Conservation (phyloP, 805 yeast genomes). For the Lachancea kluyveri region DNA sequence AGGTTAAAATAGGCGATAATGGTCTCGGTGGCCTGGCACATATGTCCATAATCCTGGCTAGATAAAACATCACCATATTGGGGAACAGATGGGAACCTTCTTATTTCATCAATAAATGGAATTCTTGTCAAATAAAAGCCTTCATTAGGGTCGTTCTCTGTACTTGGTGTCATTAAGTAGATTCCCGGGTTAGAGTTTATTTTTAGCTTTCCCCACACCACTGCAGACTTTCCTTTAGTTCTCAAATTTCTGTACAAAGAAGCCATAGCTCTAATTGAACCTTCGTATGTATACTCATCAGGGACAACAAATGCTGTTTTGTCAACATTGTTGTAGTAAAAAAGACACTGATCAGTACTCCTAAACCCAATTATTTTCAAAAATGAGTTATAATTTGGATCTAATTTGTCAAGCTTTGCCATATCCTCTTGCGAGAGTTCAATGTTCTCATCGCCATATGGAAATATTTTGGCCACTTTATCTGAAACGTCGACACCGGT, state of each 20-base stretch:
- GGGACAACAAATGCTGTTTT: conserved; percentile 65
- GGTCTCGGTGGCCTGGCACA: conserved; percentile 20
- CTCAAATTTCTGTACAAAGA: conserved; percentile 58
- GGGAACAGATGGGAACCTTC: conserved; percentile 49
- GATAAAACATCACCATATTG: conserved; percentile 5
- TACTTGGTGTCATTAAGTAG: conserved; percentile 55
- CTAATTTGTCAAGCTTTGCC: conserved; percentile 29
- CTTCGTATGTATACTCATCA: conserved; percentile 49
- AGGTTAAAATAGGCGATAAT: conserved; percentile 38
- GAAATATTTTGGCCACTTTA: conserved; percentile 34
- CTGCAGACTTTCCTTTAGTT: conserved; percentile 47
- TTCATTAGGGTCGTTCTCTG: conserved; percentile 35
- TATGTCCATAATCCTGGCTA: conserved; percentile 19
- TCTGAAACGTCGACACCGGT: conserved; percentile 40
- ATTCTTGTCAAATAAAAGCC: conserved; percentile 66
- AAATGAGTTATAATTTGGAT: conserved; percentile 37
- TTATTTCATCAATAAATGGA: conserved; percentile 72
- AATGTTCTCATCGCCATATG: conserved; percentile 42
- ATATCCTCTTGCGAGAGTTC: conserved; percentile 35
- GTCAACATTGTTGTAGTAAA: conserved; percentile 45
- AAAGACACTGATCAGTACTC: conserved; percentile 34
- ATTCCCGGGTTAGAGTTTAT: conserved; percentile 48
- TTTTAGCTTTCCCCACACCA: conserved; percentile 67
- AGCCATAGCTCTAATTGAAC: conserved; percentile 62
- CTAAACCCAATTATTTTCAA: conserved; percentile 68